Evolutionary conservation across 2,329 filamentous ascomycete species (phyloP), one percentile per base, ranked within the genome.

Genomic region (Calonectria hongkongensis): DNA sequence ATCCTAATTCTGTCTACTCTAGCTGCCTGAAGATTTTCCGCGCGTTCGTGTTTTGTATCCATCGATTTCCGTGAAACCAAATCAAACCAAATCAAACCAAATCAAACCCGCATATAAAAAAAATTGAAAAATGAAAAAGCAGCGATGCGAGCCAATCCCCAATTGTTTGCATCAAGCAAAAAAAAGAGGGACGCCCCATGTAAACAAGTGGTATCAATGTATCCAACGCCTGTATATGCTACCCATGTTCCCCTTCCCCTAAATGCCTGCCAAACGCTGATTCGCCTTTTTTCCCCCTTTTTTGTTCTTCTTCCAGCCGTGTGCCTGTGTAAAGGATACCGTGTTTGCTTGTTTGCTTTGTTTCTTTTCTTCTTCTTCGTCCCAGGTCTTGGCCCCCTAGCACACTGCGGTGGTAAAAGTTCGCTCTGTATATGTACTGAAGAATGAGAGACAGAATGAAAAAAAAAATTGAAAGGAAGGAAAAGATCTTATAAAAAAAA

Each of bases 201-300:
- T 70, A 41, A 72, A 68, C 75, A 77, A 76, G 66, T 79, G 78
- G 78, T 79, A 79, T 79, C 75, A 74, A 41, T 77, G 66, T 79
- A 79, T 79, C 78, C 78, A 79, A 79, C 78, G 77, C 78, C 78
- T 70, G 79, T 73, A 71, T 78, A 76, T 79, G 78, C 75, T 76
- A 68, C 75, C 73, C 75, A 74, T 72, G 71, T 73, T n/a, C 63
- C 47, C 12, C 33, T n/a, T 54, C 47, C 12, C 33, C 30, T 9
- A 33, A 41, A 30, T 72, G 72, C 70, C 77, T 72, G 30, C 39
- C 58, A 47, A 45, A 63, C 41, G 58, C 58, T 63, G 18, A 63
- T 45, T 63, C 39, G 41, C 58, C 25, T 28, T 47, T 43, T 50
- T 25, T 18, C 7, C 28, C 12, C 4, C 13, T 25, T 41, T 16